Base-by-base conservation (phyloP, 1,284 basidiomycete species). In the Ceratobasidium sp. region DNA sequence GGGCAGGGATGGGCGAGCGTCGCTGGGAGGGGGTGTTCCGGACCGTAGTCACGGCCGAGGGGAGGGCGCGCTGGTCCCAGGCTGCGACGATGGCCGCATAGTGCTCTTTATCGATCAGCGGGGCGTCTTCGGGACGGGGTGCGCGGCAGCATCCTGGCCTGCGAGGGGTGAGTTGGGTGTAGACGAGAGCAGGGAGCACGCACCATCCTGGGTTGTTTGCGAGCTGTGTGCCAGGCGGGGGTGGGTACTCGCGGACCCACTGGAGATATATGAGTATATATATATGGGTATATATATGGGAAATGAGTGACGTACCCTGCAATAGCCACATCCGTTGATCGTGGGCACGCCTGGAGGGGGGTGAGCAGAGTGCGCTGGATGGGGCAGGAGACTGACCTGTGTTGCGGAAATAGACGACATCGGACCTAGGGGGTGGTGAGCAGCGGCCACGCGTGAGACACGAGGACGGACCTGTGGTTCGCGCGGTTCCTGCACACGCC, bases 91-190 rank as follows among this genome's bases (percentile, higher is more conserved):
- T 57, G 23, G 64, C 64, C 18, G 36, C 64, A 21, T 69, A 57
- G 52, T 69, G 50, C 3, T 69, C 64, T 57, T 55, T 69, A 57
- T 69, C 64, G n/a, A 69, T 69, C 36, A 69, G 50, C 9, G 32
- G 50, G 36, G 64, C 52, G 52, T 69, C 64, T 69, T 69, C 64
- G 50, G 64, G 64, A 36, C 64, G 52, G 16, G 73, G 73, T 30
- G 62, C n/a, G 57, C 73, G 73, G 46, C 73, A 74, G 62, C 73
- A 74, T 69, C 73, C 73, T 45, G 73, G 73, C 73, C 64, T 69
- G 39, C 9, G 26, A 21, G 46, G 1, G 28, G 26, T 34, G 12
- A 48, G 60, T 30, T 10, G 14, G 12, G 34, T 23, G 34, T 41
- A 14, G 18, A 28, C 21, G 26, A 34, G 26, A 53, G n/a, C 21